Percentiles rank a stretch among this genome's conserved stretches.
These are phyloP conservation scores for Fusarium pininemorale DNA, from an alignment of 2,329 filamentous ascomycete genomes.

Conservation along the genomic window DNA sequence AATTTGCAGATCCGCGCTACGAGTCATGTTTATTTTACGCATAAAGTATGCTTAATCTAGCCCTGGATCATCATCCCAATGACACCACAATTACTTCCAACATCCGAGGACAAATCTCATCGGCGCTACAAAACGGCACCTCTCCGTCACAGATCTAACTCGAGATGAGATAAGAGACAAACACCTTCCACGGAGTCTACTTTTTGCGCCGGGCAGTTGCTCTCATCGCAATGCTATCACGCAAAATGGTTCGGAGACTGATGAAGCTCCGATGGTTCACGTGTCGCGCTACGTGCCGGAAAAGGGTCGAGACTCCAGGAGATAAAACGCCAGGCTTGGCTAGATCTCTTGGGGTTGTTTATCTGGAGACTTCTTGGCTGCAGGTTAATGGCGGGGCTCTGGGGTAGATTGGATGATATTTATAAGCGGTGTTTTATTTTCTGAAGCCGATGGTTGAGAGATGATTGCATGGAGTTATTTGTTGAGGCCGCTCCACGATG, in stretches of 20 bases:
- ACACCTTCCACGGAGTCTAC: slow-evolving; percentile 11
- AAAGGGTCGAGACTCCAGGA: not conserved
- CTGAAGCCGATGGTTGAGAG: not conserved
- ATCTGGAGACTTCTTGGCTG: not conserved
- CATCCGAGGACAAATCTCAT: not conserved
- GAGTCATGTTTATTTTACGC: not conserved
- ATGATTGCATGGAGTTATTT: not conserved
- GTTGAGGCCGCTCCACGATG: not conserved
- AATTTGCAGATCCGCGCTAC: not conserved
- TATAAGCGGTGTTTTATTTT: not conserved
- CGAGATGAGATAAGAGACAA: not conserved
- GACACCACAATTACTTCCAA: not conserved
- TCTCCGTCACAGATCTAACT: not conserved
- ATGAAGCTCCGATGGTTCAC: slow-evolving; percentile 22
- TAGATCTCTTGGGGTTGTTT: not conserved
- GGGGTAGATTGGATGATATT: not conserved
- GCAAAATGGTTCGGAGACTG: slow-evolving; percentile 6
- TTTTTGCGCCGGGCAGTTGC: not conserved
- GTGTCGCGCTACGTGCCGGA: not conserved
- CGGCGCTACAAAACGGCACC: not conserved
- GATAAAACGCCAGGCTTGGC: not conserved
- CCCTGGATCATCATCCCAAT: not conserved
- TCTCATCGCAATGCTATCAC: not conserved
- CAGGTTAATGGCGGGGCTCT: not conserved
- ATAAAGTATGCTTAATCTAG: not conserved